Base-by-base conservation (phyloP, 495 filamentous ascomycete species). In the Aspergillus ostianus region DNA sequence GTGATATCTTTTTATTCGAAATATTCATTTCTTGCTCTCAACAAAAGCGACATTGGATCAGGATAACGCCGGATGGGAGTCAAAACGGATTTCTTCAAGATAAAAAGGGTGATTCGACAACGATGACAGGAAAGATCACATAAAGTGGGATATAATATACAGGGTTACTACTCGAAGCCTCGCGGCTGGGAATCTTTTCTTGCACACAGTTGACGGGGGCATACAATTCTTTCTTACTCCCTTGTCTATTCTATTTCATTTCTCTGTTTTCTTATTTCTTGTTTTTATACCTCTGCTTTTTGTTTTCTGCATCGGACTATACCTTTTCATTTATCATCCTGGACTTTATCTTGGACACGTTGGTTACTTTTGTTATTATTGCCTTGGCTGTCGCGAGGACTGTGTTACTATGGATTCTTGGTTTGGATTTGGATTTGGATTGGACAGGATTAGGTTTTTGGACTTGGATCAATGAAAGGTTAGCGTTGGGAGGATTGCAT, bases 321-420 rank as follows among this genome's bases (percentile, higher is more conserved):
- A 41, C 36, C 36, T 41, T 41, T 41, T 41, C 36, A 41, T 54
- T 45, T 46, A 8, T 46, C 32, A 45, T 32, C 52, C 52, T 54
- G 30, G 21, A 10, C 32, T 44, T 15, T n/a, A 18, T 54, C 23
- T 41, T 45, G 30, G 30, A 46, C 23, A 46, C n/a, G 45, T 54
- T 44, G 32, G 19, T 20, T 45, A 23, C 32, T 21, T 17, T 58
- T 46, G 23, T 52, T 32, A 53, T 52, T 32, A 53, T 53, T 32
- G 19, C 53, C 10, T 32, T 32, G 29, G 29, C 29, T 32, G 29
- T 32, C 46, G 18, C 36, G 20, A 44, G 60, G 55, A 62, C 57
- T 64, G 51, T 64, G 54, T 55, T 59, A 60, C 66, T 51, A 19
- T 58, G 47, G 63, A 50, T 63, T 66, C 30, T 56, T 65, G 44